These are phyloP conservation scores for Blastomyces silverae DNA, from an alignment of 2,329 filamentous ascomycete species.

Conservation along the genomic window DNA sequence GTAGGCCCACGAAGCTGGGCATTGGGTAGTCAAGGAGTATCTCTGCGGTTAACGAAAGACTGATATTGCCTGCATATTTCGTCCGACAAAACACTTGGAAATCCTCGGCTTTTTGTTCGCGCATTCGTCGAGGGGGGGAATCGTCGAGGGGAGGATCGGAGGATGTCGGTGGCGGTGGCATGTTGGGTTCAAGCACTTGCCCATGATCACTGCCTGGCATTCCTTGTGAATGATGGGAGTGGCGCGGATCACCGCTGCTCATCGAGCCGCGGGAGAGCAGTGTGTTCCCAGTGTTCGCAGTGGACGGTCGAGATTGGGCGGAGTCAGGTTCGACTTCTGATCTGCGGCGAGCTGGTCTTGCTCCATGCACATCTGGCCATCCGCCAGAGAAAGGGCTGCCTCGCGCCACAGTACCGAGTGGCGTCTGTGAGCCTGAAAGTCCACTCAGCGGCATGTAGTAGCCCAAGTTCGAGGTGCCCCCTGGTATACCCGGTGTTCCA, in stretches of 20 bases:
- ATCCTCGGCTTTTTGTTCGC: conserved; percentile 74
- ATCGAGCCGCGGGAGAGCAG: conserved; percentile 25
- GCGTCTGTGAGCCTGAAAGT: conserved; percentile 45
- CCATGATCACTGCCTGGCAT: conserved; percentile 18
- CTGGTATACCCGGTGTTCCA: conserved; percentile 44
- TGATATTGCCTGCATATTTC: conserved; percentile 79
- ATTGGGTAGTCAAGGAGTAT: conserved; percentile 97
- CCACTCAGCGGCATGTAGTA: conserved; percentile 46
- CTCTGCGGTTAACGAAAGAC: conserved; percentile 83
- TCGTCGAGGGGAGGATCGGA: conserved; percentile 14
- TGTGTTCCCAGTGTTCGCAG: conserved; percentile 40
- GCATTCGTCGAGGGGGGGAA: conserved; percentile 47
- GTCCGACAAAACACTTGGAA: conserved; percentile 89
- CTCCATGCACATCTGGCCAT: conserved; percentile 16
- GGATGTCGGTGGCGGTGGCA: background rate
- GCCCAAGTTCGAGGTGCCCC: conserved; percentile 42
- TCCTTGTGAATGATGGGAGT: conserved; percentile 24
- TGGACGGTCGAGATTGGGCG: conserved; percentile 39
- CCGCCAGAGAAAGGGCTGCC: conserved; percentile 26
- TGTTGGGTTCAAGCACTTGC: conserved; percentile 13
- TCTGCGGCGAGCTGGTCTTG: conserved; percentile 23
- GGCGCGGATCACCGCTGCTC: conserved; percentile 25
- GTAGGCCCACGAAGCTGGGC: conserved; percentile 95
- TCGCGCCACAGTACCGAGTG: conserved; percentile 42
- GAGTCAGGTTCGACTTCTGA: conserved; percentile 32